Conservation (phyloP, 2,329 filamentous ascomycete species). For the Didymella keratinophila region DNA sequence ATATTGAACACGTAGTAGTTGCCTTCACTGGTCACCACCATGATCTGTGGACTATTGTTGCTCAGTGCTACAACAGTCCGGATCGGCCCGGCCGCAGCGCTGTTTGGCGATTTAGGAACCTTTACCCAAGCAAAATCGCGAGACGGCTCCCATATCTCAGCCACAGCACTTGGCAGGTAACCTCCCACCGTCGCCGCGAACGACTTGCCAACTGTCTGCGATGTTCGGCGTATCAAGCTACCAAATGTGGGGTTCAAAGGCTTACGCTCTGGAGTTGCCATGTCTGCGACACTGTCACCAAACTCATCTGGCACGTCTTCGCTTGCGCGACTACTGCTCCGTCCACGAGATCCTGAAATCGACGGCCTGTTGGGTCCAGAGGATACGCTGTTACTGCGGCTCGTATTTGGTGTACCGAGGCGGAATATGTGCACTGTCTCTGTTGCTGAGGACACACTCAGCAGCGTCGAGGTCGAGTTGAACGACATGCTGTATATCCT, state of each 20-base stretch:
- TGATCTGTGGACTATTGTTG: constrained; percentile 91
- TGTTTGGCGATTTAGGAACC: constrained; percentile 70
- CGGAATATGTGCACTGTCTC: constrained; percentile 98
- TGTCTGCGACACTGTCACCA: constrained; percentile 48
- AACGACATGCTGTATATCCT: constrained; percentile 99
- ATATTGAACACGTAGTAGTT: constrained; percentile 95
- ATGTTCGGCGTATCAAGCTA: constrained; percentile 91
- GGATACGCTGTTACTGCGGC: constrained; percentile 46
- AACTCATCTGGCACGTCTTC: constrained; percentile 52
- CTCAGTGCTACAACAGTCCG: constrained; percentile 98
- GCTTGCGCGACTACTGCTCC: constrained; percentile 54
- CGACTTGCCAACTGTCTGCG: constrained; percentile 88
- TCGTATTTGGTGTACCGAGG: constrained; percentile 56
- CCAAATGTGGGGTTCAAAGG: constrained; percentile 77
- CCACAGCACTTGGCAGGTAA: constrained; percentile 91
- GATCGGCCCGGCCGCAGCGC: constrained; percentile 61
- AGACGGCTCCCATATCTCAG: constrained; percentile 96
- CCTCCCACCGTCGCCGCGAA: constrained; percentile 89
- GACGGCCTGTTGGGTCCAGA: constrained; percentile 33
- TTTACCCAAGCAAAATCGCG: constrained; percentile 98
- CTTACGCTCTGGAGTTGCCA: constrained; percentile 46
- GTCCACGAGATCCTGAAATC: constrained; percentile 44
- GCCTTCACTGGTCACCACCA: constrained; percentile 97
- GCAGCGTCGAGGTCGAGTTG: constrained; percentile 88
- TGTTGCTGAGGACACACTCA: constrained; percentile 94